Conservation (phyloP, 352 stramenopile species). For the Pythium apleroticum region DNA sequence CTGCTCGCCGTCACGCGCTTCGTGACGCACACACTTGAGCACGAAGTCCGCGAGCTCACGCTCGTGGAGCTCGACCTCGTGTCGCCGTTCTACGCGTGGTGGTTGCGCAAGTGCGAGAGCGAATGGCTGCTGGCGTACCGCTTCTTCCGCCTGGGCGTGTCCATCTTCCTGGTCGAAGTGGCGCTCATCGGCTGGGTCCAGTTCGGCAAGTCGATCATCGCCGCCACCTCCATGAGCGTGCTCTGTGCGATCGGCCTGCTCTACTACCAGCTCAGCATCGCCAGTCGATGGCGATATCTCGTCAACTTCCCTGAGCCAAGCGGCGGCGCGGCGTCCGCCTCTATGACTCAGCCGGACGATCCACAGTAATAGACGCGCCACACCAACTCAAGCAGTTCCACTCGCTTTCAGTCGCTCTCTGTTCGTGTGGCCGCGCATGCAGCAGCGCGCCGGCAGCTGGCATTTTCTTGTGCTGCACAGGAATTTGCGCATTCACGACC, state of each 20-base stretch:
- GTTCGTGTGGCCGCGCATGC: neutral
- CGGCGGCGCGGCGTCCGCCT: neutral
- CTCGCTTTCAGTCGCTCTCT: neutral
- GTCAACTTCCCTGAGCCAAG: constrained; percentile 49
- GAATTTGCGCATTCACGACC: constrained; percentile 28
- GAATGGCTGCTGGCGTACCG: constrained; percentile 75
- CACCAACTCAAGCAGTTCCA: neutral
- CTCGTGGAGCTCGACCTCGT: constrained; percentile 58
- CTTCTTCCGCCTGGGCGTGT: constrained; percentile 58
- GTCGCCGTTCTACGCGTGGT: constrained; percentile 74
- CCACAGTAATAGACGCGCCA: constrained; percentile 9
- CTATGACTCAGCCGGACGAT: neutral
- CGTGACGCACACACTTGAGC: constrained; percentile 78
- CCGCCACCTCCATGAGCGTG: constrained; percentile 47
- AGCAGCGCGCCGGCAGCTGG: neutral
- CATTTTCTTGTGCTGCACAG: constrained; percentile 29
- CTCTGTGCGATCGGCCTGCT: constrained; percentile 47
- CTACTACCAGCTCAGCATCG: constrained; percentile 67
- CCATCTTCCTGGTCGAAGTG: constrained; percentile 64
- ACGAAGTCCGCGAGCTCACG: constrained; percentile 52
- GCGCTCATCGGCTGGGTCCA: constrained; percentile 62
- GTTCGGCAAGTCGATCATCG: constrained; percentile 45
- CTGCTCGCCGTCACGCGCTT: constrained; percentile 75
- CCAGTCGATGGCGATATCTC: constrained; percentile 72
- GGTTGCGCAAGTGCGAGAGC: constrained; percentile 62